Base-by-base conservation (phyloP, 768 basidiomycete genomes). In the Imleria badia region DNA sequence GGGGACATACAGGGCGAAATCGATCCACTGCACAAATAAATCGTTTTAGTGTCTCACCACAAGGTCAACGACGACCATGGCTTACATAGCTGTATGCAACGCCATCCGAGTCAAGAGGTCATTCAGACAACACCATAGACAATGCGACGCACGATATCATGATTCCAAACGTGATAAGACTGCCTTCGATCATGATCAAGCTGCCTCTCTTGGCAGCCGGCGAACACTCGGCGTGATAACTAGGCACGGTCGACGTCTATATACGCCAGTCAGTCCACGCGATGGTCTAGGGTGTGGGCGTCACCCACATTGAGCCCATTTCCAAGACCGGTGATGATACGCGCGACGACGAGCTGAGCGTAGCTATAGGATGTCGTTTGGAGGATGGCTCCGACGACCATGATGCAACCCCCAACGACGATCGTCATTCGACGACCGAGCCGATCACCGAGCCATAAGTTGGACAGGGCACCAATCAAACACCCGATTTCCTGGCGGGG, bases 151-250 rank as follows among this genome's bases (percentile, higher is more conserved):
- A 86, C 74, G 82, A 79, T 48, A 85, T 68, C 78, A 81, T 82
- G 63, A 86, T 78, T 43, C 85, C 85, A 63, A 81, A 82, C 0
- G 82, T 81, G 58, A 85, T 85, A 17, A 84, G 68, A 63, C 78
- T 81, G 5, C 85, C 85, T 66, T 85, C 83, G 48, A 86, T 77
- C 78, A 84, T 82, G 49, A 87, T 83, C 52, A 85, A 71, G 51
- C 80, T 79, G 20, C 86, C 85, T 45, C 86, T 73, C 51, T 75
- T 75, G 30, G 81, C 75, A 5, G 83, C 79, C 6, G 81, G 77
- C 2, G 85, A 84, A 62, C 83, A 85, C 67, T 88, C 86, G 0
- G 83, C 81, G 54, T 85, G 83, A 63, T 85, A 87, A 11, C 77
- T 74, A 3, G 85, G 84, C 0, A 85, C 80, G 15, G 84, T 85